Evolutionary conservation across 805 yeast genomes (phyloP).

Genomic region (Cyberlindnera galapagoensis): DNA sequence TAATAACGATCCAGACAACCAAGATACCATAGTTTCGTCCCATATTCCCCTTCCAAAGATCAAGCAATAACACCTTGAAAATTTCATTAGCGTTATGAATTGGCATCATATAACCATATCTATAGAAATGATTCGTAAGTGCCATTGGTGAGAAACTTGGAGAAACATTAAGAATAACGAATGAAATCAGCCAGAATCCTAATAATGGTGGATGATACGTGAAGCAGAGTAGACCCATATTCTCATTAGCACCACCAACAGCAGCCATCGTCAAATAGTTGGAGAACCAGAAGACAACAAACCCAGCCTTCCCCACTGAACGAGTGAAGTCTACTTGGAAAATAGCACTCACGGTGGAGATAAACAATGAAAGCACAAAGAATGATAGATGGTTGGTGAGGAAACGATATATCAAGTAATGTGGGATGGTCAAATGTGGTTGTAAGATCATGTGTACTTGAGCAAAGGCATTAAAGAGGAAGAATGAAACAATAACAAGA

Average conservation of each 20-base stretch:
- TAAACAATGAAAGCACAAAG: slow-evolving; percentile 51
- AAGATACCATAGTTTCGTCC: slow-evolving; percentile 59
- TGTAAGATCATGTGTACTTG: slow-evolving; percentile 47
- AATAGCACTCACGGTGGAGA: slow-evolving; percentile 56
- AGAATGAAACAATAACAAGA: slow-evolving; percentile 64
- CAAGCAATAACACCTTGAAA: slow-evolving; percentile 50
- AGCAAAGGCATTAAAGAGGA: slow-evolving; percentile 56
- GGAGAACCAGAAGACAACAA: slow-evolving; percentile 68
- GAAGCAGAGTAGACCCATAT: slow-evolving; percentile 45
- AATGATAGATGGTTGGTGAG: slow-evolving; percentile 43
- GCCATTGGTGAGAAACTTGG: slow-evolving; percentile 65
- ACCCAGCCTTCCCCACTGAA: slow-evolving; percentile 63
- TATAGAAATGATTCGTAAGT: slow-evolving; percentile 47
- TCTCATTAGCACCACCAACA: slow-evolving; percentile 71
- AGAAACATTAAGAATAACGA: slow-evolving; percentile 64
- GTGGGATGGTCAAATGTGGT: slow-evolving; percentile 34
- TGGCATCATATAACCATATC: slow-evolving; percentile 66
- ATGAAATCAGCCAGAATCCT: slow-evolving; percentile 67
- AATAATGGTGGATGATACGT: slow-evolving; percentile 53
- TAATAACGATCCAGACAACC: slow-evolving; percentile 53
- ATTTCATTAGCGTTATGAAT: slow-evolving; percentile 59
- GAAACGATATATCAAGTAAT: slow-evolving; percentile 48
- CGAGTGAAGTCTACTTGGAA: slow-evolving; percentile 55
- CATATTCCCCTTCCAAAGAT: slow-evolving; percentile 48
- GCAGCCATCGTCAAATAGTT: slow-evolving; percentile 66